Conservation (phyloP, 23 red algal genomes). For the Gracilaria vermiculophylla region DNA sequence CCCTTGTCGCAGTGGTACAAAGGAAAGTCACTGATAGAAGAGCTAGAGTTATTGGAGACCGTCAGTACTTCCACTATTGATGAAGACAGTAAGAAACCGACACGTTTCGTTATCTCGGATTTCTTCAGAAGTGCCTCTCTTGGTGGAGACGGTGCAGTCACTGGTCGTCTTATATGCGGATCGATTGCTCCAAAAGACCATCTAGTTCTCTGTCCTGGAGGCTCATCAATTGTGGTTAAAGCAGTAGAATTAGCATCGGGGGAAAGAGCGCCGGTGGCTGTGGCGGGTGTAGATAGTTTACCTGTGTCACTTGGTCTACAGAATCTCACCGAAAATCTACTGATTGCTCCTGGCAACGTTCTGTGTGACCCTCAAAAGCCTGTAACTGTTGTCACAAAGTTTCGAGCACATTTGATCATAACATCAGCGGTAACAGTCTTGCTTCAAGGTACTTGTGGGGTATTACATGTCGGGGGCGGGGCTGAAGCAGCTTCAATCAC, state of each 20-base stretch:
- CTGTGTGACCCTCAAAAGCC: constrained; percentile 56
- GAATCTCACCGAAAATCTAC: constrained; percentile 28
- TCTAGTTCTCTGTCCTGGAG: constrained; percentile 31
- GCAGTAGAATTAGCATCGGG: not conserved
- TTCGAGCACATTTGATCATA: constrained; percentile 43
- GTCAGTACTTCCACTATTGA: not conserved
- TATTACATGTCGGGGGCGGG: constrained; percentile 54
- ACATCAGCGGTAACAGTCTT: constrained; percentile 1
- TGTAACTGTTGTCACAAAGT: constrained; percentile 10
- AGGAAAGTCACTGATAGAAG: constrained; percentile 76
- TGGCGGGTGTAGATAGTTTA: constrained; percentile 50
- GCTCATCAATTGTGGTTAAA: constrained; percentile 28
- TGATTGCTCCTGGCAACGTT: constrained; percentile 41
- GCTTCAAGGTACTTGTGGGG: constrained; percentile 36
- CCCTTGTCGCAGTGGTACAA: constrained; percentile 88
- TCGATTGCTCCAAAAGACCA: constrained; percentile 58
- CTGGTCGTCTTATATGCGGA: constrained; percentile 55
- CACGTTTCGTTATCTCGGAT: constrained; percentile 55
- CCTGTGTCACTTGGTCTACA: constrained; percentile 42
- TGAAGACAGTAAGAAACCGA: constrained; percentile 39
- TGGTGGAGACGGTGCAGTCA: constrained; percentile 55
- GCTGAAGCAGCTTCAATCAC: constrained; percentile 53
- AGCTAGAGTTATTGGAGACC: constrained; percentile 65
- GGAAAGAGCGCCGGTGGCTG: constrained; percentile 25
- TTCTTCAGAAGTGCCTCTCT: constrained; percentile 54